These are phyloP conservation scores for Achlya hypogyna DNA, from an alignment of 352 stramenopile species.

Conservation along the genomic window DNA sequence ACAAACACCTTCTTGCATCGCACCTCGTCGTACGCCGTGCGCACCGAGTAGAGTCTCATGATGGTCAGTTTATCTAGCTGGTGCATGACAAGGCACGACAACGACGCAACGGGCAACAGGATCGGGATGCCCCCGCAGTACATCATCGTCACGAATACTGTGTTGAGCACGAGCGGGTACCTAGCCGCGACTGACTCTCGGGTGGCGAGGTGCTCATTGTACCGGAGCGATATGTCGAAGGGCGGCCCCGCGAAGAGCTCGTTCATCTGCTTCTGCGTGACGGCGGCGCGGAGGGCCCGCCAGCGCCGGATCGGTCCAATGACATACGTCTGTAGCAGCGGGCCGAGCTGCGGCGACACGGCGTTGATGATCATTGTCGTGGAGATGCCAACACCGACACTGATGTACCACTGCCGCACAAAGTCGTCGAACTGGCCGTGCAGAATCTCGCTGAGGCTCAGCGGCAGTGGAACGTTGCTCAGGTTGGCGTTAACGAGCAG, in stretches of 20 bases:
- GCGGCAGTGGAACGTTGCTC: slow-evolving; percentile 28
- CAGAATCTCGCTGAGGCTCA: slow-evolving; percentile 39
- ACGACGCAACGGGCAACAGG: slow-evolving; percentile 63
- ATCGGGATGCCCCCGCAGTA: slow-evolving; percentile 77
- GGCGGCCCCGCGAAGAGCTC: slow-evolving; percentile 58
- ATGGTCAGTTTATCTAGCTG: slow-evolving; percentile 79
- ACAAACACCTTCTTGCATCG: background rate
- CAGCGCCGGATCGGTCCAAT: slow-evolving; percentile 44
- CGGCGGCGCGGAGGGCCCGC: slow-evolving; percentile 31
- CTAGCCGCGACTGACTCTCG: background rate
- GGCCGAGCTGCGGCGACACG: slow-evolving; percentile 43
- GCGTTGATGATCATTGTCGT: slow-evolving; percentile 85
- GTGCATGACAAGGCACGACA: slow-evolving; percentile 52
- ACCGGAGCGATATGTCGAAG: slow-evolving; percentile 68
- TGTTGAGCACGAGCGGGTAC: slow-evolving; percentile 81
- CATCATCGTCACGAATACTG: slow-evolving; percentile 74
- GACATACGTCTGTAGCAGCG: slow-evolving; percentile 56
- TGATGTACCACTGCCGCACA: slow-evolving; percentile 80
- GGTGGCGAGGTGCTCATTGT: background rate
- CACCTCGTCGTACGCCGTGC: slow-evolving; percentile 71
- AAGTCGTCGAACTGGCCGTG: slow-evolving; percentile 77
- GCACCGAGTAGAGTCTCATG: slow-evolving; percentile 65
- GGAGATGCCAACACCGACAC: slow-evolving; percentile 75
- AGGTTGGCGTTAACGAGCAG: slow-evolving; percentile 66
- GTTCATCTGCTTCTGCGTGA: slow-evolving; percentile 74